Evolutionary conservation across 805 yeast genomes (phyloP).

Genomic region (Lipomyces mesembrius): DNA sequence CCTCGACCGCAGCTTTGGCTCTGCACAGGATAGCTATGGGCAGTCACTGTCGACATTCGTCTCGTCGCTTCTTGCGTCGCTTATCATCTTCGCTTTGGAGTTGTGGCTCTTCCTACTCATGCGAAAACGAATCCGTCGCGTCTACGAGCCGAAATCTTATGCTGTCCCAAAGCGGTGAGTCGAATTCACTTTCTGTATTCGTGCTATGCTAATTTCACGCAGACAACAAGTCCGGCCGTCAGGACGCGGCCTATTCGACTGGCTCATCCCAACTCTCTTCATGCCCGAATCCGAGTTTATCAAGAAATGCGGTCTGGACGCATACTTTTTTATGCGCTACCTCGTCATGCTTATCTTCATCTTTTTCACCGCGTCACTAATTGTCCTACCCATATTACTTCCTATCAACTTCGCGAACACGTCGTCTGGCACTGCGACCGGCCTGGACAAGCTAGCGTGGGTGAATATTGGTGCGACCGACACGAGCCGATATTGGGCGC

Average conservation of each 20-base stretch:
- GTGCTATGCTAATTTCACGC: not conserved
- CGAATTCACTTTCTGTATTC: conserved; percentile 14
- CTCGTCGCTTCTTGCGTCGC: conserved; percentile 71
- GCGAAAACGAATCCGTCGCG: conserved; percentile 69
- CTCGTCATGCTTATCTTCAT: conserved; percentile 60
- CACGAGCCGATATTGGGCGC: conserved; percentile 59
- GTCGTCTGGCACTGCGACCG: conserved; percentile 44
- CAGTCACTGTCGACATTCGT: conserved; percentile 73
- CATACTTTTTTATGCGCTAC: conserved; percentile 85
- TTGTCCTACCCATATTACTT: conserved; percentile 68
- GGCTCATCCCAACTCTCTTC: conserved; percentile 68
- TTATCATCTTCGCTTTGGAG: conserved; percentile 66
- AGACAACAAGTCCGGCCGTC: conserved; percentile 65
- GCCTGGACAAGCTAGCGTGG: conserved; percentile 72
- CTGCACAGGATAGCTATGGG: conserved; percentile 33
- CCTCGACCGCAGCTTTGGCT: conserved; percentile 21
- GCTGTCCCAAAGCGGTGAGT: conserved; percentile 56
- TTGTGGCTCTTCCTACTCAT: conserved; percentile 65
- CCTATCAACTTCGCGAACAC: conserved; percentile 60
- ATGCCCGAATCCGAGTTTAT: conserved; percentile 77
- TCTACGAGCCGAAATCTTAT: conserved; percentile 83
- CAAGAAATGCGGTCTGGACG: conserved; percentile 88
- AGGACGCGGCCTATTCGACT: conserved; percentile 68
- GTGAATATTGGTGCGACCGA: conserved; percentile 65
- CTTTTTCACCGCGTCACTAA: conserved; percentile 59